These are phyloP conservation scores for Ustilago nuda DNA, from an alignment of 1,284 basidiomycete species.

Conservation along the genomic window DNA sequence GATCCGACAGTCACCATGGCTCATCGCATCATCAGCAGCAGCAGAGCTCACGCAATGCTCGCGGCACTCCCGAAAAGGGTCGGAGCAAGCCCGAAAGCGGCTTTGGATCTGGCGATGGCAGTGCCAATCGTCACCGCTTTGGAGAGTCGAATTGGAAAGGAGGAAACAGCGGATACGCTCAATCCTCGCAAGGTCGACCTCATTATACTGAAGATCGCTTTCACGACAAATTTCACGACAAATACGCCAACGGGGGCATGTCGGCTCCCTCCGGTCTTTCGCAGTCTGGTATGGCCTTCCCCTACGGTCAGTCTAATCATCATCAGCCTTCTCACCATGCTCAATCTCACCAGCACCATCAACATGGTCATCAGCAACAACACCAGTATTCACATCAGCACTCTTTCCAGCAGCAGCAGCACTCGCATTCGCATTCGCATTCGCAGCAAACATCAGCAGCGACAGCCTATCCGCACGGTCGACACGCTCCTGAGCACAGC, in stretches of 20 bases:
- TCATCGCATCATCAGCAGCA: constrained; percentile 6
- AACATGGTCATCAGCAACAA: constrained; percentile 12
- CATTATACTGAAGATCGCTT: constrained; percentile 44
- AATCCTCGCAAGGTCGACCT: constrained; percentile 9
- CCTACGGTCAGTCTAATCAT: constrained; percentile 25
- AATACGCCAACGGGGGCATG: constrained; percentile 29
- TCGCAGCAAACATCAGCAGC: constrained; percentile 15
- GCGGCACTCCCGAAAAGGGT: constrained; percentile 26
- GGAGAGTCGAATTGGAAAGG: constrained; percentile 24
- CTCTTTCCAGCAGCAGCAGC: constrained; percentile 19
- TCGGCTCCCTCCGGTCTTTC: constrained; percentile 41
- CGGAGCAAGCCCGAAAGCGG: constrained; percentile 27
- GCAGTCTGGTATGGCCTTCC: constrained; percentile 26
- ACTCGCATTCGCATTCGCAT: constrained; percentile 8
- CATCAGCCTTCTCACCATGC: constrained; percentile 26
- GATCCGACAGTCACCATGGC: constrained; percentile 25
- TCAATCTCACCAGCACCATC: constrained; percentile 23
- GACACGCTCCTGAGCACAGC: constrained; percentile 29
- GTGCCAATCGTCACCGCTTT: constrained; percentile 22
- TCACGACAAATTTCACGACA: constrained; percentile 35
- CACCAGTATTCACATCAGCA: constrained; percentile 28
- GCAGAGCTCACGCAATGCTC: constrained; percentile 25
- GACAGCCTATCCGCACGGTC: constrained; percentile 17
- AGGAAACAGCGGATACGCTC: constrained; percentile 17
- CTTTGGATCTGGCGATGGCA: constrained; percentile 14